Evolutionary conservation across 805 yeast genomes (phyloP).

Genomic region (Candida pseudoglaebosa): DNA sequence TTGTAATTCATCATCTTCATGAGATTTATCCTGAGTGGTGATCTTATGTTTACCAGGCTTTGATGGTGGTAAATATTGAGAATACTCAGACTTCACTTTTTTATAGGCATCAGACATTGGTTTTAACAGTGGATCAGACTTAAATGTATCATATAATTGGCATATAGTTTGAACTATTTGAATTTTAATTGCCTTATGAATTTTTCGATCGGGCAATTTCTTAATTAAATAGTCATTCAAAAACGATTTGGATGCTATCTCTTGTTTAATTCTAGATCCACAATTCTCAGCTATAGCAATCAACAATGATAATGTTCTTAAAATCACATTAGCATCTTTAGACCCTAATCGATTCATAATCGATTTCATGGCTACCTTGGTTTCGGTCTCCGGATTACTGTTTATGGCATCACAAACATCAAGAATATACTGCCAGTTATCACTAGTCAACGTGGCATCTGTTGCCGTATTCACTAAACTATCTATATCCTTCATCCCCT

Average conservation of each 20-base stretch:
- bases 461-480: constrained; percentile 32
- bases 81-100: constrained; percentile 40
- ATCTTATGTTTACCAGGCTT: constrained; percentile 57
- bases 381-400: constrained; percentile 32
- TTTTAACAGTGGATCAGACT: constrained; percentile 69
- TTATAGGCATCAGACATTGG: constrained; percentile 62
- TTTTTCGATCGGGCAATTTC: constrained; percentile 48
- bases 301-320: constrained; percentile 33
- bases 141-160: constrained; percentile 63
- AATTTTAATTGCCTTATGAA: constrained; percentile 65
- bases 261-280: constrained; percentile 43
- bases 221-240: constrained; percentile 29
- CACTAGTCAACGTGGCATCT: constrained; percentile 37
- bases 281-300: constrained; percentile 42
- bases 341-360: constrained; percentile 21
- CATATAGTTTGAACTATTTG: constrained; percentile 63
- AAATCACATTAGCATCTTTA: constrained; percentile 39
- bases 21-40: constrained; percentile 39
- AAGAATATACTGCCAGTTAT: constrained; percentile 42
- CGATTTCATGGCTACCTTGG: constrained; percentile 27
- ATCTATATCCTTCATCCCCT: constrained; percentile 6
- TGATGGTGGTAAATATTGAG: constrained; percentile 41
- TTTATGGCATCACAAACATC: constrained; percentile 40
- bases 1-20: constrained; percentile 79
- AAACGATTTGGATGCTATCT: constrained; percentile 36